Evolutionary conservation across 2,329 filamentous ascomycete genomes (phyloP).

Genomic region (Metarhizium robertsii): DNA sequence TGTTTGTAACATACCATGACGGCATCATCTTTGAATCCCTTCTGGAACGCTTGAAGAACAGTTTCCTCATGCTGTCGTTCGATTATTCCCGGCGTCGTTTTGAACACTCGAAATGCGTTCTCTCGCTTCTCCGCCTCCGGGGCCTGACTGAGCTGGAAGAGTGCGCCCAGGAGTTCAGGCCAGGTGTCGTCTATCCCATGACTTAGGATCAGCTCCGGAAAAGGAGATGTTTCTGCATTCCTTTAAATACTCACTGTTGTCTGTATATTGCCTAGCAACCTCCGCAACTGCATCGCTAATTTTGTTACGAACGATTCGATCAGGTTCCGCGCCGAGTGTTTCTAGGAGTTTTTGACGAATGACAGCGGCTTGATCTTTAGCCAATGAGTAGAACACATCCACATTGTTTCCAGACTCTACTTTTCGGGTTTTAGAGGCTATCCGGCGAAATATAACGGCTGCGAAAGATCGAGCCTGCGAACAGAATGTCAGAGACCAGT

Average conservation of each 20-base stretch:
- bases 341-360: slow-evolving; percentile 81
- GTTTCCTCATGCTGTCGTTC: slow-evolving; percentile 90
- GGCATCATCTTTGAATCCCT: slow-evolving; percentile 84
- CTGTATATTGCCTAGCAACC: slow-evolving; percentile 87
- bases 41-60: slow-evolving; percentile 80
- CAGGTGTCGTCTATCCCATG: slow-evolving; percentile 61
- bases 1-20: slow-evolving; percentile 50
- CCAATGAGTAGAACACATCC: slow-evolving; percentile 79
- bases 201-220: slow-evolving; percentile 10
- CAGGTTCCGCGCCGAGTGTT: slow-evolving; percentile 62
- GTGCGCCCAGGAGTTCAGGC: slow-evolving; percentile 76
- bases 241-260: slow-evolving; percentile 58
- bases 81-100: slow-evolving; percentile 89
- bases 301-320: slow-evolving; percentile 77
- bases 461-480: slow-evolving; percentile 71
- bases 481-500: slow-evolving; percentile 25
- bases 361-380: slow-evolving; percentile 60
- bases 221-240: neutral
- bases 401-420: slow-evolving; percentile 58
- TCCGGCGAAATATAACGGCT: slow-evolving; percentile 87
- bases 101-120: slow-evolving; percentile 89
- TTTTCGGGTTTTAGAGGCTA: slow-evolving; percentile 83
- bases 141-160: slow-evolving; percentile 88
- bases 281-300: slow-evolving; percentile 97
- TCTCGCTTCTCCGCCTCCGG: slow-evolving; percentile 76